Conservation (phyloP, 768 basidiomycete genomes). For the Hericium alpestre region DNA sequence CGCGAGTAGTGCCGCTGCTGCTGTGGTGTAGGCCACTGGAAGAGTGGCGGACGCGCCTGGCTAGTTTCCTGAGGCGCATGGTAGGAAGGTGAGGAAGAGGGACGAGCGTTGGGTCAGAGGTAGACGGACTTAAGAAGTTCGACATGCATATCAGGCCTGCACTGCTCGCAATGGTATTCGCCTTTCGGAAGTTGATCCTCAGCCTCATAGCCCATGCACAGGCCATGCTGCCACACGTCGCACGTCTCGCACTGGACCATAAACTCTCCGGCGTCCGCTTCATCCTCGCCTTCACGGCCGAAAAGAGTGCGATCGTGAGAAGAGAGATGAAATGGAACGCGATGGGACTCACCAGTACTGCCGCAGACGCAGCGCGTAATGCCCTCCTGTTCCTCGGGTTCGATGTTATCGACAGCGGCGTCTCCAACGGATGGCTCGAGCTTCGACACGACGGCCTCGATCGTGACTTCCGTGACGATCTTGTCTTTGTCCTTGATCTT, state of each 20-base stretch:
- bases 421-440: constrained; percentile 10
- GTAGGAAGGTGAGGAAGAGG: constrained; percentile 8
- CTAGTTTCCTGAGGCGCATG: constrained; percentile 40
- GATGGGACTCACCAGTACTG: constrained; percentile 49
- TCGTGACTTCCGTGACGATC: constrained; percentile 16
- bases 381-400: constrained; percentile 43
- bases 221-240: constrained; percentile 96
- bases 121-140: constrained; percentile 68
- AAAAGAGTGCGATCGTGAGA: constrained; percentile 13
- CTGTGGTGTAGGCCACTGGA: constrained; percentile 28
- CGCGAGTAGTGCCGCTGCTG: constrained; percentile 30
- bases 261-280: constrained; percentile 81
- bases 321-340: constrained; percentile 11
- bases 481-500: constrained; percentile 58
- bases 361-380: constrained; percentile 83
- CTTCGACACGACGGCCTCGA: constrained; percentile 11
- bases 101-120: constrained; percentile 9
- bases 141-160: constrained; percentile 75
- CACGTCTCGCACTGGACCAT: constrained; percentile 98
- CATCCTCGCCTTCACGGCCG: constrained; percentile 42
- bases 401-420: constrained; percentile 25
- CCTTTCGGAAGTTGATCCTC: constrained; percentile 62
- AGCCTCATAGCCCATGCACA: constrained; percentile 87
- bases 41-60: constrained; percentile 57
- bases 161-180: constrained; percentile 91